Conservation (phyloP, 495 filamentous ascomycete genomes). For the Sphaerosporella brunnea region DNA sequence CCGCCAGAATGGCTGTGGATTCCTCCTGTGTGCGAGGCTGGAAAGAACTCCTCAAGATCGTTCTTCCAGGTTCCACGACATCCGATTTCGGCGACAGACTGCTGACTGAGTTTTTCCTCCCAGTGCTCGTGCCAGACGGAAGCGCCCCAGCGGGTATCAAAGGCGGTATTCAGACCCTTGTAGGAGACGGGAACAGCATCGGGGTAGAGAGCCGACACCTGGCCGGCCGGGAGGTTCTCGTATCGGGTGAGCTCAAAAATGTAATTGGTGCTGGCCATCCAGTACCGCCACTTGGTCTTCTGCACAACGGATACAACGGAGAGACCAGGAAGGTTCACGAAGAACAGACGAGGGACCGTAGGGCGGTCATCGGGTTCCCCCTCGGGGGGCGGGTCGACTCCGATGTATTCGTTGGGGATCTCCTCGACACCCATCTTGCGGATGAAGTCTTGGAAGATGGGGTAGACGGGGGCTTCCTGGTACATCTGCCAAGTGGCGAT, state of each 20-base stretch:
- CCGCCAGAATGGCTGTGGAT: neutral
- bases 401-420: conserved; percentile 19
- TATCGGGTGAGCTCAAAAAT: conserved; percentile 24
- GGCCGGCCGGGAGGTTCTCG: conserved; percentile 15
- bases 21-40: neutral
- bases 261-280: conserved; percentile 15
- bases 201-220: conserved; percentile 11
- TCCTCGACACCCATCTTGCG: conserved; percentile 17
- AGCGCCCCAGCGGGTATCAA: conserved; percentile 22
- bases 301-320: conserved; percentile 15
- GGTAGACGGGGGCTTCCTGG: conserved; percentile 12
- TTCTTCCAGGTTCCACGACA: conserved; percentile 17
- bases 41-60: conserved; percentile 16
- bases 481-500: conserved; percentile 12
- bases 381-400: conserved; percentile 5
- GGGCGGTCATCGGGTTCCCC: conserved; percentile 15
- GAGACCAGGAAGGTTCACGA: conserved; percentile 20
- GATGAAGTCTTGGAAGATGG: conserved; percentile 22
- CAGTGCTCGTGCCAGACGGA: conserved; percentile 13
- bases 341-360: conserved; percentile 15
- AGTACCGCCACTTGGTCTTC: conserved; percentile 24
- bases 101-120: conserved; percentile 13
- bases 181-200: conserved; percentile 13
- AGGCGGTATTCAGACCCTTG: conserved; percentile 9
- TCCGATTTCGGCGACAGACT: conserved; percentile 10